Conservation (phyloP, 2,329 filamentous ascomycete genomes). For the Hirsutella rhossiliensis region DNA sequence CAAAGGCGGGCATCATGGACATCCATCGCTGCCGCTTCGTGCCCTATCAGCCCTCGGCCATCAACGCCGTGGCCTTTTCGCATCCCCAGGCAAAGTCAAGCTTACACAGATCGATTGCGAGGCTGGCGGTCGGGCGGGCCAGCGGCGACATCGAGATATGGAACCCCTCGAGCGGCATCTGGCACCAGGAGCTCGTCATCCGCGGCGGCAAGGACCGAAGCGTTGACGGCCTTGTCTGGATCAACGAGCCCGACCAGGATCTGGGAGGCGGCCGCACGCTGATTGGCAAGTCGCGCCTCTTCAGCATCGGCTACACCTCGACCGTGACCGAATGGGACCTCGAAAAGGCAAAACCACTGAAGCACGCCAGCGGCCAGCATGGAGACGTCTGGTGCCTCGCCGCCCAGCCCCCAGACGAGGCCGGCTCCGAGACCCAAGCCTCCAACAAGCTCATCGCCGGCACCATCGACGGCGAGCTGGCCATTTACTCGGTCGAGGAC, state of each 20-base stretch:
- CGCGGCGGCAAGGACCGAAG: conserved; percentile 74
- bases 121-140: conserved; percentile 79
- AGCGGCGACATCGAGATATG: conserved; percentile 98
- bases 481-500: conserved; percentile 77
- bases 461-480: conserved; percentile 82
- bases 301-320: conserved; percentile 91
- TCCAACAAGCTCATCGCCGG: conserved; percentile 63
- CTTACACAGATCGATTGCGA: conserved; percentile 42
- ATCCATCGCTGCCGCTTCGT: conserved; percentile 96
- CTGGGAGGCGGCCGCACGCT: conserved; percentile 48
- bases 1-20: conserved; percentile 52
- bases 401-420: conserved; percentile 51
- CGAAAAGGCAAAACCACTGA: conserved; percentile 60
- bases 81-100: conserved; percentile 45
- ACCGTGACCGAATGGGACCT: conserved; percentile 94
- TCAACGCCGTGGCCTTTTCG: conserved; percentile 91
- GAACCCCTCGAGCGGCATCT: conserved; percentile 73
- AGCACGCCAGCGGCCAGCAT: conserved; percentile 82
- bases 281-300: conserved; percentile 68
- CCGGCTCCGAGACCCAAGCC: conserved; percentile 19
- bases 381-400: conserved; percentile 96
- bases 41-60: conserved; percentile 78
- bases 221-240: conserved; percentile 87
- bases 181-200: conserved; percentile 84
- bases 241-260: conserved; percentile 67